Evolutionary conservation across 768 basidiomycete genomes (phyloP), one percentile per base, ranked within the genome.

Genomic region (Lactarius psammicola): DNA sequence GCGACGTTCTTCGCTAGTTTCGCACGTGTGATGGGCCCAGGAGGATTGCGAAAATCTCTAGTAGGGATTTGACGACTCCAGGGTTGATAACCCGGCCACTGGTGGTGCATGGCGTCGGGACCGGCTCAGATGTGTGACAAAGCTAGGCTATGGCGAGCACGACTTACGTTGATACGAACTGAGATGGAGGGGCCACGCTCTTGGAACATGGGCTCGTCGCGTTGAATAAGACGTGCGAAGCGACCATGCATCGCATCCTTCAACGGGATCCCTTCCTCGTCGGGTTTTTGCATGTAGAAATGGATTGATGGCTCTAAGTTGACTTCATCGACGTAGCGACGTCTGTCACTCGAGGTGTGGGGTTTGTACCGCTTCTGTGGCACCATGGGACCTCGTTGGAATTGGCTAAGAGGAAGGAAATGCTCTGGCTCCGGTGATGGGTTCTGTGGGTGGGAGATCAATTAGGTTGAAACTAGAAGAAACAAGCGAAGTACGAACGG

Each of bases 41-140:
- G 90, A 0, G 90, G 89, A 68, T 84, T 90, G 44, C 84, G 82
- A 73, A 91, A 92, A 75, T 92, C 90, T 74, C 86, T 85, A 1
- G 90, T 92, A 9, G 90, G 90, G 66, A 92, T 92, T 73, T 92
- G 90, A 62, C 88, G 82, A 63, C 86, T 88, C 89, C 89, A 92
- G 55, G 84, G 81, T 34, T 84, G 78, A 69, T 92, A 92, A 1
- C 90, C 89, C 5, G 89, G 89, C 90, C 90, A 92, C 90, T 92
- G 66, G 36, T 26, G 13, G 15, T 40, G 49, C 18, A 53, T 20
- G 26, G 17, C 51, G 31, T 69, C 66, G 69, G 64, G 56, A 64
- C 63, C 53, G 57, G 40, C 15, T 51, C 46, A 46, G 36, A 38
- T 5, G 36, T 38, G 33, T 18, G 20, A 66, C 65, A 66, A 38